Conservation (phyloP, 1,284 basidiomycete genomes). For the Leccinum variabile region DNA sequence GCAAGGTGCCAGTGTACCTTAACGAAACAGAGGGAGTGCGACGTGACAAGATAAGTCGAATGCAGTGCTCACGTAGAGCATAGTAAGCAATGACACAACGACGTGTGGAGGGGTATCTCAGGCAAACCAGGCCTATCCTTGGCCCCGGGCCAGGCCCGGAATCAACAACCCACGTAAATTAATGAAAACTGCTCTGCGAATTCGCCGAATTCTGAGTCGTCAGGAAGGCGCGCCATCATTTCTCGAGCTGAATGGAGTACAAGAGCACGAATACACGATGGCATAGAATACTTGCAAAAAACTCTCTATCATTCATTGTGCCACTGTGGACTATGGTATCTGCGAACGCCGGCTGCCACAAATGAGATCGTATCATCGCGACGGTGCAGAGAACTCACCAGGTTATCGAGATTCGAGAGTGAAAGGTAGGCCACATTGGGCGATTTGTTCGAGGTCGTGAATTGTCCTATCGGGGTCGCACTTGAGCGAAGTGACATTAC, state of each 20-base stretch:
- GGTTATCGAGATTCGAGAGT: not conserved
- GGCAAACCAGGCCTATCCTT: no score
- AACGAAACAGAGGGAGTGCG: no score
- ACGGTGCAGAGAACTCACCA: conserved; percentile 2
- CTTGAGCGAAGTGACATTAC: not conserved
- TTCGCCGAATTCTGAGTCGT: conserved; percentile 37
- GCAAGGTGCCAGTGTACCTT: no score
- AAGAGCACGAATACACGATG: conserved; percentile 2
- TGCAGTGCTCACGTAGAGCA: no score
- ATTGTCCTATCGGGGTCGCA: conserved; percentile 8
- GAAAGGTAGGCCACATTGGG: conserved; percentile 25
- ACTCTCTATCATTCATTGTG: conserved; percentile 56
- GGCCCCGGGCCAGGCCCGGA: not conserved
- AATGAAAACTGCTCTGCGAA: conserved; percentile 49
- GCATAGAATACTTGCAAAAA: conserved; percentile 42
- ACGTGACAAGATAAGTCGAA: no score
- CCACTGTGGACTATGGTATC: conserved; percentile 49
- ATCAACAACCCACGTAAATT: conserved; percentile 43
- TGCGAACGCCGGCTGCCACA: conserved; percentile 47
- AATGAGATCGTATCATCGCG: not conserved
- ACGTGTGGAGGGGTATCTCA: no score
- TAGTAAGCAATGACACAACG: no score
- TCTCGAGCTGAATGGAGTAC: conserved; percentile 47
- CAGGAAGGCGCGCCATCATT: conserved; percentile 51
- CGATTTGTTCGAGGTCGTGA: conserved; percentile 26